Evolutionary conservation across 116 monocot species (phyloP), one percentile per base, ranked within the genome.

Genomic region (Papilionanthe hybrid): DNA sequence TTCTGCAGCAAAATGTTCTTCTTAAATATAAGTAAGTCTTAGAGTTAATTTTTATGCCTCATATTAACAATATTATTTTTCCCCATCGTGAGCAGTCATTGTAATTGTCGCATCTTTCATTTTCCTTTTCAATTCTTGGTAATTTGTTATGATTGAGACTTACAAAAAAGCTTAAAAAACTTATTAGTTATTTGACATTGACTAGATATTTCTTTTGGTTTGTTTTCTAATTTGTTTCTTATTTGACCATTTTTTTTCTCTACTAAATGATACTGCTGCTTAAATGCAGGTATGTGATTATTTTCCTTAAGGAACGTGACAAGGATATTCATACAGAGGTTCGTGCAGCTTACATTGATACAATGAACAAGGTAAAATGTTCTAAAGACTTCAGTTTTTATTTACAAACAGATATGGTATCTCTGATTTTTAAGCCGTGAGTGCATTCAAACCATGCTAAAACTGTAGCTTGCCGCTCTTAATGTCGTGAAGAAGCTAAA

Each of bases 1-100:
- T 99, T 79, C 93, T 99, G 27, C 98, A 99, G 75, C 98, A 99
- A 89, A 99, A 88, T 81, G 91, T 99, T 88, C 95, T 98, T 88
- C 82, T 95, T 9, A 99, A 99, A 60, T 99, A 99, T 78, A 99
- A 95, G 98, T 99, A 87, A 79, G 92, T 85, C 80, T 25, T 42
- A 49, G 9, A 72, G 29, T 12, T 43, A 44, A 19, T 43, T 41
- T 44, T 18, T 17, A 37, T 44, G 73, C 44, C 22, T 44, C 43
- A 73, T 43, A 73, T 73, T 73, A 73, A 22, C 29, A 43, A 44
- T 43, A n/a, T 41, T 71, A 29, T 67, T 67, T n/a, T 67, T 67
- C 11, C 29, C 45, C 67, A 67, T 71, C 44, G n/a, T 10, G 0
- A 20, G 44, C 18, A 17, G 37, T 15, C 28, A 5, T 69, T 69